Conservation (phyloP, 2,329 filamentous ascomycete genomes). For the Calonectria henricotiae region DNA sequence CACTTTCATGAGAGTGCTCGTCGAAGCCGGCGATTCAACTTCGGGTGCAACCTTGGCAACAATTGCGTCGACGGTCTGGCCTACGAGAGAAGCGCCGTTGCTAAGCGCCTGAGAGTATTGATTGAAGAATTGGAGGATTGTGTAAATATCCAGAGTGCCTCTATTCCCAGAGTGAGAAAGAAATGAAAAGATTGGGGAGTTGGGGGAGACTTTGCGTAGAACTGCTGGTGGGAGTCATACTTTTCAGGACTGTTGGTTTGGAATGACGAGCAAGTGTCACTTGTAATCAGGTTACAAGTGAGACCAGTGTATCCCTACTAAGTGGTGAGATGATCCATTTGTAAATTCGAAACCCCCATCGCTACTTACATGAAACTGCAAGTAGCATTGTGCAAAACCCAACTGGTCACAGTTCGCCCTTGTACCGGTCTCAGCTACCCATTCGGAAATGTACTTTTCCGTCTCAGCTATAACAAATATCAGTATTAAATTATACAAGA, state of each 20-base stretch:
- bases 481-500: background rate
- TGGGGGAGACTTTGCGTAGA: slow-evolving; percentile 41
- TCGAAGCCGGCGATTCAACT: slow-evolving; percentile 41
- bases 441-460: slow-evolving; percentile 48
- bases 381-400: slow-evolving; percentile 52
- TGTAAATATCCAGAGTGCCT: slow-evolving; percentile 53
- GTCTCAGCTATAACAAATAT: slow-evolving; percentile 38
- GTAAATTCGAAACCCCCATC: too few species aligned
- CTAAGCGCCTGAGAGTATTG: slow-evolving; percentile 51
- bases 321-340: background rate
- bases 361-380: slow-evolving; percentile 47
- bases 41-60: slow-evolving; percentile 49
- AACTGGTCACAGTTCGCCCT: slow-evolving; percentile 48
- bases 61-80: slow-evolving; percentile 50
- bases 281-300: slow-evolving; percentile 51
- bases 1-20: slow-evolving; percentile 41
- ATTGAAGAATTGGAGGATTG: slow-evolving; percentile 53
- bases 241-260: slow-evolving; percentile 35
- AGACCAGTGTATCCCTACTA: slow-evolving; percentile 43
- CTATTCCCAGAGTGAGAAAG: background rate
- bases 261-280: slow-evolving; percentile 47
- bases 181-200: too few species aligned
- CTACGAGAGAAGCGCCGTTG: slow-evolving; percentile 48
- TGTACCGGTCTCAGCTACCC: slow-evolving; percentile 50
- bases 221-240: slow-evolving; percentile 50